Conservation (phyloP, 495 filamentous ascomycete species). For the Astrothelium subdiscretum region DNA sequence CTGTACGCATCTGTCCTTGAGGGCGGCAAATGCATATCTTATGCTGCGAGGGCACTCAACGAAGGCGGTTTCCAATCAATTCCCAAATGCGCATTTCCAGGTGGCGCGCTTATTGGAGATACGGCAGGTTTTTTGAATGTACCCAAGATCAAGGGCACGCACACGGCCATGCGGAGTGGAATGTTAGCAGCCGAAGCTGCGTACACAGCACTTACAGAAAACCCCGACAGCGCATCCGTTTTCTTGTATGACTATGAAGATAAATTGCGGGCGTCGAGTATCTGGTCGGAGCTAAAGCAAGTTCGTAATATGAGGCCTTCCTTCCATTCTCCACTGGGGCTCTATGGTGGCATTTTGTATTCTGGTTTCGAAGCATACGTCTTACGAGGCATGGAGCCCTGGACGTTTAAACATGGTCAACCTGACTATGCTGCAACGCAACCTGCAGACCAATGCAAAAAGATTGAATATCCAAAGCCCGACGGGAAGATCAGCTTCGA, state of each 20-base stretch:
- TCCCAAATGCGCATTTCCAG: conserved; percentile 90
- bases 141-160: conserved; percentile 96
- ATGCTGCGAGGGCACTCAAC: conserved; percentile 83
- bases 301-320: conserved; percentile 97
- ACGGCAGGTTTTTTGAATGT: conserved; percentile 96
- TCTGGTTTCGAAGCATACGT: conserved; percentile 87
- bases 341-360: conserved; percentile 84
- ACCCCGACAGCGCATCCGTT: conserved; percentile 44
- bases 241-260: conserved; percentile 96
- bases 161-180: conserved; percentile 93
- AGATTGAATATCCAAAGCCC: conserved; percentile 94
- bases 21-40: conserved; percentile 95
- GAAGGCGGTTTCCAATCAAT: conserved; percentile 98
- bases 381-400: conserved; percentile 73
- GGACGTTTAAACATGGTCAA: conserved; percentile 80
- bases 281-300: conserved; percentile 90
- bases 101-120: conserved; percentile 90
- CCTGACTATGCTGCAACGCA: conserved; percentile 70
- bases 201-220: conserved; percentile 56
- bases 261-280: conserved; percentile 66
- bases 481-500: conserved; percentile 92
- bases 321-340: conserved; percentile 72
- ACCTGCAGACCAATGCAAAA: conserved; percentile 60
- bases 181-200: conserved; percentile 93
- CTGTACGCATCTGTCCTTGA: conserved; percentile 70